These are phyloP conservation scores for Plasmodium blacklocki DNA, from an alignment of 169 alveolate genomes.

Conservation along the genomic window DNA sequence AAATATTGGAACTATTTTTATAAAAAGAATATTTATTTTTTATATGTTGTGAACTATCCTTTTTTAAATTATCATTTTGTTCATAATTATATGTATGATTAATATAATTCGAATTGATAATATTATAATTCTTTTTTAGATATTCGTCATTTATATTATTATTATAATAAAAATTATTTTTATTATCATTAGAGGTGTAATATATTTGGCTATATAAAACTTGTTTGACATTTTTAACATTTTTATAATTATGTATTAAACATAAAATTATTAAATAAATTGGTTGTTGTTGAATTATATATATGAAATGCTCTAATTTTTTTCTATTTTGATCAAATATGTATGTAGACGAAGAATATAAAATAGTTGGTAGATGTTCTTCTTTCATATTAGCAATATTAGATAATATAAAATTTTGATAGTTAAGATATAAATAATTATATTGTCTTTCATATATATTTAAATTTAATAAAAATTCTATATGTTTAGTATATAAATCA, in stretches of 20 bases:
- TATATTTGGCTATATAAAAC: neutral
- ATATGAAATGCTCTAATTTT: slow-evolving; percentile 50
- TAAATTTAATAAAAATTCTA: slow-evolving; percentile 78
- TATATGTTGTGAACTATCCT: neutral
- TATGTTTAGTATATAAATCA: slow-evolving; percentile 78
- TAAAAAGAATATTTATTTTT: slow-evolving; percentile 31
- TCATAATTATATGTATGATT: slow-evolving; percentile 30
- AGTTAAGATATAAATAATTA: slow-evolving; percentile 75
- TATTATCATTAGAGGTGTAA: neutral
- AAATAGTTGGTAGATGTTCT: slow-evolving; percentile 20
- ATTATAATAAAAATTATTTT: neutral
- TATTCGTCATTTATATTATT: neutral
- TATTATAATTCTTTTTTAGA: neutral
- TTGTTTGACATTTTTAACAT: neutral
- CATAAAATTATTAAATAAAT: slow-evolving; percentile 72
- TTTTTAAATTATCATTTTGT: neutral
- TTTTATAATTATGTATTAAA: slow-evolving; percentile 38
- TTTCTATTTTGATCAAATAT: slow-evolving; percentile 20
- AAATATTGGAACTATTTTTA: slow-evolving; percentile 21
- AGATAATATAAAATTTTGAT: slow-evolving; percentile 42
- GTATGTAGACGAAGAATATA: slow-evolving; percentile 15
- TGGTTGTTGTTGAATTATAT: slow-evolving; percentile 80
- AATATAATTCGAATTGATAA: neutral
- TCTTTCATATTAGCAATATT: slow-evolving; percentile 22
- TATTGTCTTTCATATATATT: slow-evolving; percentile 43